Base-by-base conservation (phyloP, 176 grass and related monocot genomes). In the Avena sativa region DNA sequence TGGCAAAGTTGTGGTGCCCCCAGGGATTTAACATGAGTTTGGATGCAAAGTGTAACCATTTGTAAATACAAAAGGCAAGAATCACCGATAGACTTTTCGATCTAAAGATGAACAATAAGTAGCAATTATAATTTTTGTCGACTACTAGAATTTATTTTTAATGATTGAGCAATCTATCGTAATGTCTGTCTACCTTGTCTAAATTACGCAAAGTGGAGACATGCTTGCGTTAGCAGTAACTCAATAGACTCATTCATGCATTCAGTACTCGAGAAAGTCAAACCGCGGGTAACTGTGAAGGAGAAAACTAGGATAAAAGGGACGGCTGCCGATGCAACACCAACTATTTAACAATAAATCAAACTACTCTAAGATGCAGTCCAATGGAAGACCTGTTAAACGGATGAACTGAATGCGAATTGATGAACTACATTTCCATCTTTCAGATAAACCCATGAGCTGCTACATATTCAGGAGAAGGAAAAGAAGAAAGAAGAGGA, bases 191-290 rank as follows among this genome's bases (percentile, higher is more conserved):
- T 12, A 76, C 15, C 44, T 83, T 86, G 19, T 63, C 52, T 72
- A 3, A 71, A 71, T 12, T 79, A 71, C 61, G 62, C 30, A 57
- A 81, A 76, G 51, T 15, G 43, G 52, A 76, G 60, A 67, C 10
- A 88, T 82, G 82, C 26, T 88, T 85, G 53, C 63, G 13, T 55
- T 82, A 53, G 8, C 78, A 81, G 36, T 78, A 88, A 88, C 44
- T 81, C 50, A 10, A 71, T 8, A 25, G n/a, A 68, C 59, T 28
- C 23, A 61, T 8, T 14, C 49, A 13, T 84, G 44, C 62, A 85
- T 21, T 43, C 50, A 38, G 17, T 76, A 85, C 58, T 47, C 21
- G 12, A 53, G 48, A 64, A 85, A 85, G 82, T 88, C 90, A 88
- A 91, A 88, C 71, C 12, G 15, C 0, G 23, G 23, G 28, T 88